Evolutionary conservation across 257 asterid genomes (phyloP).

Genomic region (Fraxinus pennsylvanica): DNA sequence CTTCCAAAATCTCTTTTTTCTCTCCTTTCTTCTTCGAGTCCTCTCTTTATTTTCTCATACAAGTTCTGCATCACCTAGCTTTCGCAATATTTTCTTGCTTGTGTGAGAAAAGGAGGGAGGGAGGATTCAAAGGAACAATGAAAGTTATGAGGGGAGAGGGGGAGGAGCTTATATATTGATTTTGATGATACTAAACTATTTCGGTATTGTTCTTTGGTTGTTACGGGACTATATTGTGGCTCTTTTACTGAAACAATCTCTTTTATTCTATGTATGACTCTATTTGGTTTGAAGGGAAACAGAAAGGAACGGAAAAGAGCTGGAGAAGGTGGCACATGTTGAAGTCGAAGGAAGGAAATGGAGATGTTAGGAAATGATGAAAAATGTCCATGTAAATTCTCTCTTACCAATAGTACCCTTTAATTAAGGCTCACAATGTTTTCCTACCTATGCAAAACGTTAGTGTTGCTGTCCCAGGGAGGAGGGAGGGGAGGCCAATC

Average conservation of each 20-base stretch:
- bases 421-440: conserved; percentile 16
- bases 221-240: neutral
- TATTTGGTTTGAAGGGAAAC: conserved; percentile 4
- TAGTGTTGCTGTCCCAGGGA: too few relatives aligned
- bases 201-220: neutral
- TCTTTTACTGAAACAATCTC: neutral
- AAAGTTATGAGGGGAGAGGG: neutral
- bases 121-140: neutral
- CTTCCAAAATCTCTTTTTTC: neutral
- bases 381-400: neutral
- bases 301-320: conserved; percentile 2
- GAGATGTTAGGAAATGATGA: neutral
- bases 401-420: neutral
- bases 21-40: neutral
- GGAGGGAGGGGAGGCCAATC: too few relatives aligned
- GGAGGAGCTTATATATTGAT: neutral
- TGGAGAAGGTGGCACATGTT: neutral
- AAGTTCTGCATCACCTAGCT: neutral
- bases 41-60: too few relatives aligned
- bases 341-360: neutral
- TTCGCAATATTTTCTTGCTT: conserved; percentile 8
- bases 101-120: neutral
- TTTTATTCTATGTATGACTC: conserved; percentile 9
- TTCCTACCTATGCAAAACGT: neutral
- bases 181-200: neutral